Evolutionary conservation across 1,284 basidiomycete species (phyloP), one percentile per base, ranked within the genome.

Genomic region (Phlebopus sp.): DNA sequence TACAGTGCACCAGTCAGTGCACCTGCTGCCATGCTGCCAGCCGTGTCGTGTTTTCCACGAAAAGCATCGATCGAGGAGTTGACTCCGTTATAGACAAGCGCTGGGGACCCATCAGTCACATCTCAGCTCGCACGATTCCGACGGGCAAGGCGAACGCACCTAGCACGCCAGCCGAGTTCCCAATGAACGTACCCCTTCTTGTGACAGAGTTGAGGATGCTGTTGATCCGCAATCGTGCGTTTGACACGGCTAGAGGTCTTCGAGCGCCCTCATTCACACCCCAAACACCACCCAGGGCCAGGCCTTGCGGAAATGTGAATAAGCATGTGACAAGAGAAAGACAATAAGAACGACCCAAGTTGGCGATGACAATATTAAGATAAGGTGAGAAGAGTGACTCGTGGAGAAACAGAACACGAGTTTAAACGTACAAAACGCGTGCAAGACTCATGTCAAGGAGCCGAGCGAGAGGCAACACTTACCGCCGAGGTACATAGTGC

Each of bases 401-500:
- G 61, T 59, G 57, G 60, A 66, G 55, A 61, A 37, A 60, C 37
- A 55, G 41, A 36, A 65, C 59, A 78, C 72, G 70, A 66, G 68
- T 66, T 69, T 70, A 68, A 64, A 71, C 60, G 66, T 58, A 71
- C 77, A 68, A 78, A 80, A 69, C 62, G 51, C 73, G 64, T 59
- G 76, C 77, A 76, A 74, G 75, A 72, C 71, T 77, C 73, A 54
- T 69, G 64, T 63, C 40, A 32, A 56, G 49, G 59, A 61, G 60
- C 66, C 63, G 66, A 82, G 79, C 77, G 75, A 77, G 72, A 77
- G 75, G 60, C n/a, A 50, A 55, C 42, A 84, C 92, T 66, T 68
- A 95, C 96, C 97, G 64, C 90, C 81, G 47, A 99, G 85, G 82
- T 99, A 99, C 73, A 95, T 97, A 56, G 95, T 97, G 49, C 97